Percentiles rank a stretch among this genome's conserved stretches.
Conservation (phyloP, 2,329 filamentous ascomycete genomes). For the Paraphoma chrysanthemicola region DNA sequence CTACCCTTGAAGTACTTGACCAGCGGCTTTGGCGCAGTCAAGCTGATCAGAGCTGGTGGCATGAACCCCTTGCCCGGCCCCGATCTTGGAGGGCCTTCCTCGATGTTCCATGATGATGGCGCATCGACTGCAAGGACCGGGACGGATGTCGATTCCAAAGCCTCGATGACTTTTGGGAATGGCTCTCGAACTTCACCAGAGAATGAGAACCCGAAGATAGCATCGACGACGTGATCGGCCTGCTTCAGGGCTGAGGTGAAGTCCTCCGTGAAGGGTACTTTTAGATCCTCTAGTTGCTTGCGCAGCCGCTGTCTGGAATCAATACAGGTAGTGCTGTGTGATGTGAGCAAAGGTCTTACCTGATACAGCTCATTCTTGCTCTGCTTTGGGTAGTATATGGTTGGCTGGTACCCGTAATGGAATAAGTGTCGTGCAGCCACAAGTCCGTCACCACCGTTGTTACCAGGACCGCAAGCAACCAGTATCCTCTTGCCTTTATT, state of each 20-base stretch:
- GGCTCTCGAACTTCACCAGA: constrained; percentile 90
- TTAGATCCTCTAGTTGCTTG: constrained; percentile 83
- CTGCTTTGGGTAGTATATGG: constrained; percentile 91
- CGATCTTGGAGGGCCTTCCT: constrained; percentile 77
- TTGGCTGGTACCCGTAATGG: constrained; percentile 90
- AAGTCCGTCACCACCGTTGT: constrained; percentile 85
- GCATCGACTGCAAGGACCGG: constrained; percentile 91
- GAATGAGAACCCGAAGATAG: constrained; percentile 96
- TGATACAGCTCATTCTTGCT: constrained; percentile 90
- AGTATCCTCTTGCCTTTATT: constrained; percentile 75
- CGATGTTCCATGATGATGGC: constrained; percentile 94
- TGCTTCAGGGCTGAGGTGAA: constrained; percentile 71
- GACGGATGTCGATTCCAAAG: constrained; percentile 73
- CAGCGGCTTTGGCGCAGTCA: constrained; percentile 93
- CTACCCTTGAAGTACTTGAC: constrained; percentile 83
- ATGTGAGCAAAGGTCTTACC: constrained; percentile 53
- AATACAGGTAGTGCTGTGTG: not conserved
- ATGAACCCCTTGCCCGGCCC: constrained; percentile 82
- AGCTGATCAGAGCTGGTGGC: constrained; percentile 80
- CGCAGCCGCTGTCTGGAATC: constrained; percentile 68
- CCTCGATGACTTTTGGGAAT: constrained; percentile 80
- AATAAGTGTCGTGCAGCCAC: constrained; percentile 91
- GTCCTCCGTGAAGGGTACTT: constrained; percentile 83
- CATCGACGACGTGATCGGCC: constrained; percentile 85
- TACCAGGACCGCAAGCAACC: constrained; percentile 87